Conservation (phyloP, 2,329 filamentous ascomycete species). For the Fusarium lyarnte region DNA sequence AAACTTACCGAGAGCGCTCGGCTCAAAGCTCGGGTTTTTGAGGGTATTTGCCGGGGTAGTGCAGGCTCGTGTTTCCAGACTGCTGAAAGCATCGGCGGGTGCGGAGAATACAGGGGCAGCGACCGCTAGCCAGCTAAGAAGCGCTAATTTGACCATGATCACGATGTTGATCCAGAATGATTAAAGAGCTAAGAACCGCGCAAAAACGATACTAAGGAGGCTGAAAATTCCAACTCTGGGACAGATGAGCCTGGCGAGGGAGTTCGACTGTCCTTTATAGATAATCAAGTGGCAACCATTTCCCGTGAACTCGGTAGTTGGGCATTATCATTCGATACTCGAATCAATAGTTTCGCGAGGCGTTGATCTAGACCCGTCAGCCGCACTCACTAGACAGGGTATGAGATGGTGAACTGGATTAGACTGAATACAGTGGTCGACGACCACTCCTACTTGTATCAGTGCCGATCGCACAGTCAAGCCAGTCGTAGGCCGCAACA, state of each 20-base stretch:
- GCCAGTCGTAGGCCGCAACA: conserved; percentile 54
- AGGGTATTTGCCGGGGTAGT: background rate
- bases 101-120: background rate
- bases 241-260: accelerated
- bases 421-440: conserved; percentile 48
- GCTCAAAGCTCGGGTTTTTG: background rate
- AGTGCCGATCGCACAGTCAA: conserved; percentile 45
- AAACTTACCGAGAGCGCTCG: background rate
- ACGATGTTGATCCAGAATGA: accelerated
- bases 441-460: conserved; percentile 49
- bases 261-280: background rate
- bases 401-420: too few relatives aligned
- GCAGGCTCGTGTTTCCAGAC: background rate
- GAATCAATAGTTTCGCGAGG: background rate
- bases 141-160: background rate
- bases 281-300: too few relatives aligned
- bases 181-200: accelerated
- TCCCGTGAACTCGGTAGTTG: background rate
- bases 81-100: accelerated
- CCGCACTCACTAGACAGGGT: background rate
- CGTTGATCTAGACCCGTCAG: conserved; percentile 7
- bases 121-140: background rate
- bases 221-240: accelerated
- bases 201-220: accelerated
- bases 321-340: background rate